These are phyloP conservation scores for Stemphylium lycopersici DNA, from an alignment of 2,329 filamentous ascomycete species.

Conservation along the genomic window DNA sequence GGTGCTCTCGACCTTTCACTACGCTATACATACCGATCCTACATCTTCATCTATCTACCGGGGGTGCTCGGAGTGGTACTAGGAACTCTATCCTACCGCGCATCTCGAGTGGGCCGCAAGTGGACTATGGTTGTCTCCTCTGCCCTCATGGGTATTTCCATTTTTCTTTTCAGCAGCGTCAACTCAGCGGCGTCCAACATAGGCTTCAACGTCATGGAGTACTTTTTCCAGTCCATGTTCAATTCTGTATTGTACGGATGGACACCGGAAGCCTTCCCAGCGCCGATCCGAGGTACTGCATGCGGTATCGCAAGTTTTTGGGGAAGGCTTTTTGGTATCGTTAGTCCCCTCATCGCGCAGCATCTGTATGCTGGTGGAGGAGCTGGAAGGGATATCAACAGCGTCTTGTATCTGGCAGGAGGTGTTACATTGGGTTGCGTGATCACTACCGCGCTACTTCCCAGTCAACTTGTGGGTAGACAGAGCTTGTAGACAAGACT, in stretches of 20 bases:
- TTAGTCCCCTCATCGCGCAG: conserved; percentile 63
- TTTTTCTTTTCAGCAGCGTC: conserved; percentile 55
- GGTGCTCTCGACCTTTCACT: conserved; percentile 53
- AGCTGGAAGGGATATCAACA: conserved; percentile 52
- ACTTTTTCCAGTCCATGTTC: conserved; percentile 61
- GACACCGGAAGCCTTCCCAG: conserved; percentile 60
- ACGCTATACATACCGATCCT: conserved; percentile 58
- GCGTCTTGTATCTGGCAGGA: conserved; percentile 63
- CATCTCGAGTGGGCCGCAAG: conserved; percentile 53
- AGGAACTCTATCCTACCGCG: conserved; percentile 56
- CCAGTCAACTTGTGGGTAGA: conserved; percentile 45
- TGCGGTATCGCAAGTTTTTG: conserved; percentile 65
- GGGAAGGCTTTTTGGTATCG: conserved; percentile 64
- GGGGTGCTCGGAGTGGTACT: conserved; percentile 60
- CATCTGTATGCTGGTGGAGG: conserved; percentile 43
- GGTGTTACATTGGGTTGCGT: conserved; percentile 61
- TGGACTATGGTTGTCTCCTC: conserved; percentile 54
- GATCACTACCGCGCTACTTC: conserved; percentile 58
- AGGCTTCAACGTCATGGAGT: conserved; percentile 59
- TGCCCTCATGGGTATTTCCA: conserved; percentile 52
- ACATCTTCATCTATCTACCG: conserved; percentile 62
- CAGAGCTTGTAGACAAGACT: conserved; percentile 11
- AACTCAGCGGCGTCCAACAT: conserved; percentile 56
- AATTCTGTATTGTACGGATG: conserved; percentile 60
- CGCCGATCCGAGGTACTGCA: conserved; percentile 58